Evolutionary conservation across 768 basidiomycete genomes (phyloP).

Genomic region (Boletus sp.): DNA sequence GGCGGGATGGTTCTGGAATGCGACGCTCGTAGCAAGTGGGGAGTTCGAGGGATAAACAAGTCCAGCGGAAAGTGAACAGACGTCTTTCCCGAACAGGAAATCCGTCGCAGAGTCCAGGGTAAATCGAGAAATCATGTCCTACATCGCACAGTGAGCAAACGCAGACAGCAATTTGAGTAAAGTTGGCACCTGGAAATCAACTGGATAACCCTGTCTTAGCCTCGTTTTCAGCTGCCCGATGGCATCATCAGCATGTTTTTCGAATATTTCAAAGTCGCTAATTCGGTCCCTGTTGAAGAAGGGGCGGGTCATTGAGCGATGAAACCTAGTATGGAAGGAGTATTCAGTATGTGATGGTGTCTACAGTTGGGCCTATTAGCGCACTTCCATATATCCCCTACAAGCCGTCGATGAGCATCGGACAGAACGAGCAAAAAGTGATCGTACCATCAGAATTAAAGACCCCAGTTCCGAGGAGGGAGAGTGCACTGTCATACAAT

Average conservation of each 20-base stretch:
- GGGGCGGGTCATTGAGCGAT: constrained; percentile 58
- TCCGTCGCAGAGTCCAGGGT: constrained; percentile 60
- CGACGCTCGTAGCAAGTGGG: constrained; percentile 6
- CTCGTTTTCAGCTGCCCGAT: constrained; percentile 44
- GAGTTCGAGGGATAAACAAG: constrained; percentile 46
- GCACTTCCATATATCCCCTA: constrained; percentile 61
- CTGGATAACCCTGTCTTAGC: constrained; percentile 44
- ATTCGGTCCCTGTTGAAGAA: constrained; percentile 58
- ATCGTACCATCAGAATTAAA: constrained; percentile 54
- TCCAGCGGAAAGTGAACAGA: constrained; percentile 45
- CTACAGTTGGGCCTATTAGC: not conserved
- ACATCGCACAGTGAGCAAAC: not conserved
- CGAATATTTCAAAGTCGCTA: constrained; percentile 54
- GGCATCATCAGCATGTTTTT: constrained; percentile 47
- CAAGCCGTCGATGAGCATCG: not conserved
- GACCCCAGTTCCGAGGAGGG: constrained; percentile 55
- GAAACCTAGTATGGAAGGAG: constrained; percentile 40
- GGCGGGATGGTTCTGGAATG: constrained; percentile 32
- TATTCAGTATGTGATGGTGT: not conserved
- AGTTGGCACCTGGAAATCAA: constrained; percentile 53
- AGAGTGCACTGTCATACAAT: constrained; percentile 11
- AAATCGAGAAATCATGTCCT: constrained; percentile 56
- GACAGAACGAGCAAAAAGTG: not conserved
- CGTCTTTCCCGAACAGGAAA: constrained; percentile 53
- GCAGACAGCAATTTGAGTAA: not conserved